Evolutionary conservation across 139 green algal species (phyloP), one percentile per base, ranked within the genome.

Genomic region (Mesotaenium endlicherianum): DNA sequence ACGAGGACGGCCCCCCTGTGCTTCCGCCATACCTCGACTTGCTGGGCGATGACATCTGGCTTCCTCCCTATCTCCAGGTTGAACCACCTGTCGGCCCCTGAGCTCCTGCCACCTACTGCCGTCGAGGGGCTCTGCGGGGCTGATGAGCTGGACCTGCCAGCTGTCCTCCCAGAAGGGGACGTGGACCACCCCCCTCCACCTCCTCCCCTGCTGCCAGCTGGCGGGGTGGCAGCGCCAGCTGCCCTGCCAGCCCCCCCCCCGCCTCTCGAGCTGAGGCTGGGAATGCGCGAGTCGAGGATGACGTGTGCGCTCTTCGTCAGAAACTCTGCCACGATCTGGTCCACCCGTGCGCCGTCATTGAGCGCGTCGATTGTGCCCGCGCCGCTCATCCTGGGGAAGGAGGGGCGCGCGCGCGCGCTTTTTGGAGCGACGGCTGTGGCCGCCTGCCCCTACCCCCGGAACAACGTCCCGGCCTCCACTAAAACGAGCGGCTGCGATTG

Each of bases 301-400:
- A 86, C 41, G 44, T 86, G 79, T 5, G 85, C 26, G 58, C 68
- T 70, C 79, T 81, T 80, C 26, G 67, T 41, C 6, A 83, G 34
- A 45, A 86, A 86, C 50, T 86, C 79, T 11, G 79, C 49, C 26
- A 82, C 79, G 31, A 86, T 55, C 70, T 86, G 79, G 79, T 86
- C 79, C 50, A 79, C 76, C 8, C 69, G 69, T 16, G 69, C 79
- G 41, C 50, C 34, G 5, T 78, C 70, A n/a, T n/a, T n/a, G n/a
- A n/a, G n/a, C n/a, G n/a, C n/a, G n/a, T n/a, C n/a, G n/a, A n/a
- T n/a, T n/a, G n/a, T n/a, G n/a, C n/a, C n/a, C n/a, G n/a, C n/a
- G n/a, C n/a, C n/a, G n/a, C n/a, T n/a, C n/a, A n/a, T n/a, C n/a
- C n/a, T n/a, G n/a, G n/a, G n/a, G n/a, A n/a, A n/a, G n/a, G n/a